Evolutionary conservation across 179 eudicot genomes (phyloP), one percentile per base, ranked within the genome.

Genomic region (Pouteria campechiana): DNA sequence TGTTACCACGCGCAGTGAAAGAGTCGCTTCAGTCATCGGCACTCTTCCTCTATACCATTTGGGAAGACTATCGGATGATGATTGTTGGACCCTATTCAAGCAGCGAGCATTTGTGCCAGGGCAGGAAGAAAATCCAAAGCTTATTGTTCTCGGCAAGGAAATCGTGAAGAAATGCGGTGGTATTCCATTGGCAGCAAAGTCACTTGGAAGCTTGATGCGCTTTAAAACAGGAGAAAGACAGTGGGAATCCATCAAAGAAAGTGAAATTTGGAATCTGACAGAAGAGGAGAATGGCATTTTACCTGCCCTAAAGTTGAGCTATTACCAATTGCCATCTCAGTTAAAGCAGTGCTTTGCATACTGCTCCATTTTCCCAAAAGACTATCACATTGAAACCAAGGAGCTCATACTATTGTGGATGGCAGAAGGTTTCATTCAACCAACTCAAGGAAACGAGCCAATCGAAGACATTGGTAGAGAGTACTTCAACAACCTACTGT

Each of bases 281-380:
- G 32, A 46, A 4, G 12, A 29, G 16, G 5, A 32, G 16, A 15
- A n/a, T 23, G 48, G 19, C 2, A 33, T 57, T 1, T 9, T 41
- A 1, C 32, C 37, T 1, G 24, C 41, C 0, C 22, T 65, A 6
- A 49, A 28, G 16, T n/a, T 59, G 48, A 64, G 69, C 37, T 57
- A 57, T 41, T 49, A 46, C 22, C 16, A 33, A 30, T 30, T 64
- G 15, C 64, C 64, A 9, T 32, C 64, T 3, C 48, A 52, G 41
- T 10, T 63, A 18, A 63, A 56, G 27, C 49, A 39, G 7, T 63
- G 69, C 37, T 57, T 63, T 50, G 58, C 40, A 2, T 57, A 51
- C 14, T 52, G 58, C n/a, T 41, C 64, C 3, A 5, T 41, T 11
- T 20, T 12, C 1, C 23, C 4, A 4, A 56, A 34, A 7, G 49